Percentiles rank a stretch among this genome's conserved stretches.
phyloP scores from a whole-genome alignment of 2,329 filamentous ascomycete species.

The Cladosporium sp. region DNA sequence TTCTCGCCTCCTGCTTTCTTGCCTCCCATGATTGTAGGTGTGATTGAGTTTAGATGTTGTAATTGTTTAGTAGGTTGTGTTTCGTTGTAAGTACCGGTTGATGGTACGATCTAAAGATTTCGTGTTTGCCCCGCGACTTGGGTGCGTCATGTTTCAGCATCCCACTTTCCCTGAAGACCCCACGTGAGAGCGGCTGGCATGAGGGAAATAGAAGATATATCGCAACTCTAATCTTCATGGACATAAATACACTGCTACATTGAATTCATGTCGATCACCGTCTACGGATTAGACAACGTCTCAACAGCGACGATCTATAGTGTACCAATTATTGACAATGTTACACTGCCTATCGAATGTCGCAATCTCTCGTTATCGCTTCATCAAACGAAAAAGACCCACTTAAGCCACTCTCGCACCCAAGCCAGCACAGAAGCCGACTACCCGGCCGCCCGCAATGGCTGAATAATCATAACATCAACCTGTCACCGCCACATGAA shows the following conservation, averaged over 20 bases:
- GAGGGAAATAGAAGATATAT: neutral
- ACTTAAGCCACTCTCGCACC: neutral
- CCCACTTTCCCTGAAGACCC: neutral
- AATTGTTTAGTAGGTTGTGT: neutral
- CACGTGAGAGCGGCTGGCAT: neutral
- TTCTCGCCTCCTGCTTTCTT: constrained; percentile 58
- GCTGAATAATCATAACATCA: neutral
- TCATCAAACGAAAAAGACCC: neutral
- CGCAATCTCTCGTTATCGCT: constrained; percentile 1
- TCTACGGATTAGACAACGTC: neutral
- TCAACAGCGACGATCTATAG: neutral
- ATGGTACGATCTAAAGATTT: constrained; percentile 8
- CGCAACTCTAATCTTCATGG: neutral
- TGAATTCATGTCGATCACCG: neutral
- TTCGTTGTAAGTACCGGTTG: neutral
- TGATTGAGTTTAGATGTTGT: neutral
- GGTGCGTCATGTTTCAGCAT: neutral
- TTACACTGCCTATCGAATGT: neutral
- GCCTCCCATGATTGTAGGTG: neutral
- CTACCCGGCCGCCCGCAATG: constrained; percentile 11
- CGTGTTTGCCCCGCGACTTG: constrained; percentile 6
- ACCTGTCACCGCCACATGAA: constrained; percentile 12
- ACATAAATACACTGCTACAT: neutral
- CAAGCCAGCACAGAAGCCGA: constrained; percentile 14
- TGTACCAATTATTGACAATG: neutral